Base-by-base conservation (phyloP, 1,139 yeast species). In the Sugiyamaella castrensis region DNA sequence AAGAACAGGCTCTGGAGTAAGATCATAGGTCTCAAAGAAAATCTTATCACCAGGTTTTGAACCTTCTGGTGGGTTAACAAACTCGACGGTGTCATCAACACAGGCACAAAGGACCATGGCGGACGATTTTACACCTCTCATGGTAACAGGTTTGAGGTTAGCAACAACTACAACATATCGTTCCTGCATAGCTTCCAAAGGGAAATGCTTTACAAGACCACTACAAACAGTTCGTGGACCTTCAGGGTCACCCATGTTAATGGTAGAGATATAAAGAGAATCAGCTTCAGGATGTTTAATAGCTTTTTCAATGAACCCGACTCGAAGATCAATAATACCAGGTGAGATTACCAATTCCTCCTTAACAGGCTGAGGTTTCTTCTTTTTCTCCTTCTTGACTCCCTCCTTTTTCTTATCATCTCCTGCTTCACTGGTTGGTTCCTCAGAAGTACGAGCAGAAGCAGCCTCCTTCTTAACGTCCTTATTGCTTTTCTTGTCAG, bases 191-290 rank as follows among this genome's bases (percentile, higher is more conserved):
- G 82, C 85, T 64, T 87, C 95, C 53, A 87, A 67, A 26, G 94
- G 81, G 59, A 85, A 76, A 69, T 81, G 79, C 58, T 83, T 82
- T 49, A 87, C 96, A 59, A 91, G 74, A 55, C 98, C 99, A 12
- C 96, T 87, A 74, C 98, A 94, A 47, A 94, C 96, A 41, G 97
- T 94, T 76, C 99, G 83, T 66, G 98, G 98, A 53, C 95, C 96
- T 64, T 87, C 95, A 58, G 76, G 91, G 64, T 92, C 98, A 57
- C 98, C 99, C 77, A 88, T 84, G 57, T 94, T 89, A 63, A 94
- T 92, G 48, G 98, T 92, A 31, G 98, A 91, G 54, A 92, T 95
- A 68, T 94, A 94, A 63, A 94, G 77, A 3, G 96, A 78, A 71
- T 94, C 99, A 35, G 98, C 99, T 67, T 94, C 94, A 55, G 98